Conservation (phyloP, 345 rosid genomes). For the Sisymbrium altissimum region DNA sequence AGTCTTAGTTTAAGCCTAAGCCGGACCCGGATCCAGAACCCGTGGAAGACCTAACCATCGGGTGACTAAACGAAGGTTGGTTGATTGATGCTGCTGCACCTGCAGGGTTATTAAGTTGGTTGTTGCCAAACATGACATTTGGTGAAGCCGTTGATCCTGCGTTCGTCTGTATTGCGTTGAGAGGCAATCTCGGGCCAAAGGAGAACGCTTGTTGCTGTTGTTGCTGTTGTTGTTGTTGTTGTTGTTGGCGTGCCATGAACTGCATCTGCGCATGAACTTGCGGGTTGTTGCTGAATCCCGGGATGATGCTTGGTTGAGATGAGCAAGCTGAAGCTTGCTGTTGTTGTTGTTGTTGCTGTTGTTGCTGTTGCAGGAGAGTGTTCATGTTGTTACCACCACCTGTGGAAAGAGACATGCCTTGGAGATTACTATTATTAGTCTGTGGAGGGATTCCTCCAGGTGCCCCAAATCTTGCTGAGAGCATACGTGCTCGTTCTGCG, state of each 20-base stretch:
- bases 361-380: constrained; percentile 43
- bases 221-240: constrained; percentile 26
- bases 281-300: constrained; percentile 57
- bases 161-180: constrained; percentile 54
- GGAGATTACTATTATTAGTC: constrained; percentile 42
- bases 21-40: constrained; percentile 66
- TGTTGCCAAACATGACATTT: constrained; percentile 57
- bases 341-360: constrained; percentile 38
- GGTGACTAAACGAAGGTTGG: constrained; percentile 51
- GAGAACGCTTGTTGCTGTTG: constrained; percentile 49
- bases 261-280: constrained; percentile 71
- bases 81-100: constrained; percentile 4
- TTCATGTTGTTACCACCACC: constrained; percentile 48
- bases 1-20: constrained; percentile 40
- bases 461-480: constrained; percentile 53
- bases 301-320: constrained; percentile 59
- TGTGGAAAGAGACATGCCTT: constrained; percentile 52
- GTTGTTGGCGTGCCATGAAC: constrained; percentile 66
- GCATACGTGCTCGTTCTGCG: constrained; percentile 64
- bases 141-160: constrained; percentile 57
- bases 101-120: constrained; percentile 33
- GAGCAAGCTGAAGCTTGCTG: constrained; percentile 52
- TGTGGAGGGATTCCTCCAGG: constrained; percentile 52
- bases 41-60: constrained; percentile 59
- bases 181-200: constrained; percentile 73